Conservation (phyloP, 1,284 basidiomycete species). For the Heterobasidion occidentale region DNA sequence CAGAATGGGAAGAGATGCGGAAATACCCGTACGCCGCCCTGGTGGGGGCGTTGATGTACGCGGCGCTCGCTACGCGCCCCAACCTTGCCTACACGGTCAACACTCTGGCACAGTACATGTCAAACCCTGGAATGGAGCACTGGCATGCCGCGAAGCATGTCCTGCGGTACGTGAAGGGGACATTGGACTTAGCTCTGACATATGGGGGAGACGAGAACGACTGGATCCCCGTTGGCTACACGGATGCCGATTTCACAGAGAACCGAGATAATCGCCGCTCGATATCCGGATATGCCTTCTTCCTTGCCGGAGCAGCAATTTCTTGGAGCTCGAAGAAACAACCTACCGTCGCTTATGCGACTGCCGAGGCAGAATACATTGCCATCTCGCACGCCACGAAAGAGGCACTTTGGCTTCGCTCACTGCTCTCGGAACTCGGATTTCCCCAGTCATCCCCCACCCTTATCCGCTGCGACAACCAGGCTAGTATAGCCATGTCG, state of each 20-base stretch:
- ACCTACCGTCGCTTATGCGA: constrained; percentile 16
- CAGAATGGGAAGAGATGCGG: neutral
- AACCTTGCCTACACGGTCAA: constrained; percentile 33
- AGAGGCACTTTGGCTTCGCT: constrained; percentile 13
- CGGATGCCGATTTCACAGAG: neutral
- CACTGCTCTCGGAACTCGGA: constrained; percentile 12
- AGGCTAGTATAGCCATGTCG: neutral
- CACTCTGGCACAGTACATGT: constrained; percentile 24
- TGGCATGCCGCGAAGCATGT: constrained; percentile 30
- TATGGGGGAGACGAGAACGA: neutral
- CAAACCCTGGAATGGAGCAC: constrained; percentile 19
- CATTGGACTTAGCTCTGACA: constrained; percentile 13
- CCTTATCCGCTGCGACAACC: neutral
- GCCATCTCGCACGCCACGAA: constrained; percentile 12
- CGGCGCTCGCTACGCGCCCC: constrained; percentile 13
- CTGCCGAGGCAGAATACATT: constrained; percentile 26
- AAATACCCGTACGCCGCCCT: neutral
- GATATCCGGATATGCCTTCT: constrained; percentile 4
- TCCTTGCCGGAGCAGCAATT: constrained; percentile 12
- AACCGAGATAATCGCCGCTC: constrained; percentile 1
- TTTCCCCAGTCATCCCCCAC: neutral
- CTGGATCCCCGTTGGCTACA: neutral
- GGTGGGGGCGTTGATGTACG: neutral
- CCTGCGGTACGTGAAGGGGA: constrained; percentile 34
- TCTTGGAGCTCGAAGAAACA: constrained; percentile 24